Evolutionary conservation across 208 protist species (phyloP), one percentile per base, ranked within the genome.

Genomic region (Leishmania gerbilli): DNA sequence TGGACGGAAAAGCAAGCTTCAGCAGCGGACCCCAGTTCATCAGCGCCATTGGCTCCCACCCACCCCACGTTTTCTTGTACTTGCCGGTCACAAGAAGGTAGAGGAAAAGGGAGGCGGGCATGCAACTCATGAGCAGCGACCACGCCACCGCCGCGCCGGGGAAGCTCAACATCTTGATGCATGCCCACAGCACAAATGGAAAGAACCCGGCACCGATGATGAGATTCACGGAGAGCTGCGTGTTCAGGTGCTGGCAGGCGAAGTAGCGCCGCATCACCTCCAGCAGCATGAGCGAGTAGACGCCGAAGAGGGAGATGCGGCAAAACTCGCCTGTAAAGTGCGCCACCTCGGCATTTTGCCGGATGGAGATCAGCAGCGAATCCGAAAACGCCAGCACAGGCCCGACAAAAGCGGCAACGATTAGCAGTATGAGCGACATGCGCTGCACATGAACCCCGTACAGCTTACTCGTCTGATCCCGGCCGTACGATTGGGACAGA

Each of bases 261-360:
- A 91, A 97, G 82, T 95, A 97, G 62, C 93, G 91, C 42, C 93
- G 89, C 76, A 97, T 81, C 56, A 97, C 72, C 80, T 95, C 92
- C 55, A 97, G 82, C 84, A 93, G 65, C 91, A 93, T 97, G 42
- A 84, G 77, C 5, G 90, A 88, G 68, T 92, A 93, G 71, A 92
- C 79, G n/a, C 88, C 91, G 79, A 91, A 90, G 31, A 93, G 76
- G 9, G 88, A 84, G 64, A 90, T 79, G 37, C 85, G 91, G 65
- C 88, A 94, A 76, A 94, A 97, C 60, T 81, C n/a, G 24, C 92
- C 90, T 6, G 87, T 90, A 77, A 83, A 89, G 24, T 83, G 71
- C 21, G 88, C 81, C n/a, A 95, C 91, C 8, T 79, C 77, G 0
- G 87, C 68, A 84, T 90, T 89, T 76, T 95, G 88, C 21, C 89